A percentile compares a stretch with the other conserved stretches of the same genome.
Evolutionary conservation across 352 stramenopile genomes (phyloP).

Genomic region (Elongisporangium anandrum): DNA sequence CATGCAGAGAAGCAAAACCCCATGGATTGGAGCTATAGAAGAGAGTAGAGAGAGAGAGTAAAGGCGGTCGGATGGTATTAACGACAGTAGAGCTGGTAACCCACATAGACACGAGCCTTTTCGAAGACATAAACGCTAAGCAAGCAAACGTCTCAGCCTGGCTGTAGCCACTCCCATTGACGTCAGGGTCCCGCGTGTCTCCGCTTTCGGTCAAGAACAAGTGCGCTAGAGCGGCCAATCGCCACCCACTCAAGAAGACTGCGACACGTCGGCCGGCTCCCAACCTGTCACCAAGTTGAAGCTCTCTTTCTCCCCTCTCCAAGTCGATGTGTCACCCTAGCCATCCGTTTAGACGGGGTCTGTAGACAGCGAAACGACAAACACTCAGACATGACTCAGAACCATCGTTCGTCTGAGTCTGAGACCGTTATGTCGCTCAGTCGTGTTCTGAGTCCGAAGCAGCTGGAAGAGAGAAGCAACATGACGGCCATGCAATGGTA

Average conservation of each 20-base stretch:
- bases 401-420: not conserved
- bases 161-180: not conserved
- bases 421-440: too few relatives aligned
- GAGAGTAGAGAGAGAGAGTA: not conserved
- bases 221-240: not conserved
- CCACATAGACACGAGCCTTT: not conserved
- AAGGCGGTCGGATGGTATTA: not conserved
- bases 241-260: not conserved
- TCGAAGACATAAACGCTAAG: not conserved
- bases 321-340: not conserved
- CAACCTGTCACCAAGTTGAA: not conserved
- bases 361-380: not conserved
- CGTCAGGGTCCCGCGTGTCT: not conserved
- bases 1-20: not conserved
- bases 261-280: not conserved
- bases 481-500: conserved; percentile 6
- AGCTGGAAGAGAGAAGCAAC: not conserved
- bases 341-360: not conserved
- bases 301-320: not conserved
- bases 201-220: not conserved
- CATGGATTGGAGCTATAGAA: not conserved
- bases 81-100: too few relatives aligned
- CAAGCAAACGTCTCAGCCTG: not conserved
- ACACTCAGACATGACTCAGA: not conserved
- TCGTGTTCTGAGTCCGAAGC: not conserved